Base-by-base conservation (phyloP, 139 green algal genomes). In the Ulvella scutata region DNA sequence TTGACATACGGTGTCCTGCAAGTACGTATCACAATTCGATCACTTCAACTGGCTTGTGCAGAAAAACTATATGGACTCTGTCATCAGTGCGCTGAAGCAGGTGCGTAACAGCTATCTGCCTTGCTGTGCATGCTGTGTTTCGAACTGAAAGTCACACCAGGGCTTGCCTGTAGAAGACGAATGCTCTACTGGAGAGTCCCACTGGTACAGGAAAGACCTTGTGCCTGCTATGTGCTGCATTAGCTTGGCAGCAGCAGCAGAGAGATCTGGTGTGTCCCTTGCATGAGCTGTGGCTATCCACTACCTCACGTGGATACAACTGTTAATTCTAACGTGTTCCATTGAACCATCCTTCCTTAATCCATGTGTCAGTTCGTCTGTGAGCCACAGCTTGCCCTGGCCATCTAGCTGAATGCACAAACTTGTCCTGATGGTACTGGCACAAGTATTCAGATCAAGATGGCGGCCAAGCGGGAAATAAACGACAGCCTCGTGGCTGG, bases 161-260 rank as follows among this genome's bases (percentile, higher is more conserved):
- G 7, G 37, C 1, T 59, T 44, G 72, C 82, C 9, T 67, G 51
- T 23, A 92, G 87, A 83, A 82, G 20, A 83, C 85, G 31, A 93
- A 97, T 76, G 92, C 89, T 2, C 82, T 98, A 78, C 82, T 98
- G 62, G 94, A 98, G 82, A 93, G 85, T 72, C 94, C 94, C 44
- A 98, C 94, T 0, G 94, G 94, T 29, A 98, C 94, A 0, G 94
- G 94, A 38, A 98, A 98, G 82, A 98, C 94, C 29, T 85, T 98
- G 31, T 98, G 93, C 82, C 86, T 98, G 82, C 88, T 98, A 51
- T 98, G 94, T 81, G 91, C 94, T 13, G 87, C 89, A 0, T 80
- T 98, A 33, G 94, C 90, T 0, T 98, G 94, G 94, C 81, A 85
- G 3, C 73, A 91, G 74, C 80, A 80, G 10, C 72, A 80, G 34